Conservation (phyloP, 805 yeast genomes). For the Debaryomyces castellii region DNA sequence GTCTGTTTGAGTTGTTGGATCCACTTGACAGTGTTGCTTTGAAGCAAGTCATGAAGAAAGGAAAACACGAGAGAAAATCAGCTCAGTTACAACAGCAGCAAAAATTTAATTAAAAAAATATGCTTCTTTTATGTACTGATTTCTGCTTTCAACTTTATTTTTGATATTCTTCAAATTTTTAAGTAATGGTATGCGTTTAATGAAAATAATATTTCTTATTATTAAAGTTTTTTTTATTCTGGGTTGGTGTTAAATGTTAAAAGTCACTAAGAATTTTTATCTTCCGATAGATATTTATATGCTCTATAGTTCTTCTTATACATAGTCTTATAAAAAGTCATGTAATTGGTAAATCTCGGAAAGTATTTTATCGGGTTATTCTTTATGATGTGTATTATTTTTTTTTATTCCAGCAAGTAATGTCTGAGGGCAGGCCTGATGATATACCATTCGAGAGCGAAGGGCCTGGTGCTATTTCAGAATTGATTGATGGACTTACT, state of each 20-base stretch:
- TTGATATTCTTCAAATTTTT: background rate
- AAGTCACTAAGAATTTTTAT: background rate
- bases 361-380: too few species aligned
- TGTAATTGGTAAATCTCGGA: background rate
- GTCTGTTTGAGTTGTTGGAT: constrained; percentile 90
- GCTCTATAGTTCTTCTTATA: constrained; percentile 2
- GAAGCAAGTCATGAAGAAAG: constrained; percentile 91
- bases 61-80: constrained; percentile 79
- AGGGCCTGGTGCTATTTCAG: constrained; percentile 29
- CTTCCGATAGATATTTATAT: constrained; percentile 2
- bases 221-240: background rate
- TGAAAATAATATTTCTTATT: background rate
- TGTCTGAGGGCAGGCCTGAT: background rate
- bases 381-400: too few species aligned
- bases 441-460: constrained; percentile 14
- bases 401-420: background rate
- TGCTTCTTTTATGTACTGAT: too few species aligned
- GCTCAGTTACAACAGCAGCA: constrained; percentile 34
- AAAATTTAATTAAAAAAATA: background rate
- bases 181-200: constrained; percentile 1
- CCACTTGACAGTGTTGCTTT: constrained; percentile 92
- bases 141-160: background rate
- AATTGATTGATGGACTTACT: constrained; percentile 20
- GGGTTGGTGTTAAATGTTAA: constrained; percentile 1
- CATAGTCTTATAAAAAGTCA: background rate